Percentiles rank a stretch among this genome's conserved stretches.
These are phyloP conservation scores for Pelargonium nanum DNA, from an alignment of 345 rosid genomes.

Conservation along the genomic window DNA sequence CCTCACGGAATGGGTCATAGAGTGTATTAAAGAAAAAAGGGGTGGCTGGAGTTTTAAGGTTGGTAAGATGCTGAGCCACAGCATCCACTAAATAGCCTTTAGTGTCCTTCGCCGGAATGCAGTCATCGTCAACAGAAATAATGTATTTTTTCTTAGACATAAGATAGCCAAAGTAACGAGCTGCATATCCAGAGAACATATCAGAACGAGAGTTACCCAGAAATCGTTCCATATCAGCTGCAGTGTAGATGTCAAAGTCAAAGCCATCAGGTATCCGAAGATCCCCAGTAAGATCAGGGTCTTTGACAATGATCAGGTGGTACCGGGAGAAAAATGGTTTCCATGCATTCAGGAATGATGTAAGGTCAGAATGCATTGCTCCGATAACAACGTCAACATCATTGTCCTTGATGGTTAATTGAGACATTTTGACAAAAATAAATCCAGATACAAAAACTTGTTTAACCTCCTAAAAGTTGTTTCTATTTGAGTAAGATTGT, in stretches of 20 bases:
- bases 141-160: constrained; percentile 72
- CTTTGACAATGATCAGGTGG: constrained; percentile 85
- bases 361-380: constrained; percentile 65
- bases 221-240: constrained; percentile 52
- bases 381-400: constrained; percentile 92
- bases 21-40: constrained; percentile 93
- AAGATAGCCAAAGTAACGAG: constrained; percentile 87
- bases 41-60: constrained; percentile 71
- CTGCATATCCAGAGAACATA: constrained; percentile 76
- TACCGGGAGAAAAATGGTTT: constrained; percentile 51
- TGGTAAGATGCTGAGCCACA: constrained; percentile 61
- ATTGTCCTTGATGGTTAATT: constrained; percentile 34
- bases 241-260: constrained; percentile 50
- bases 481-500: background rate
- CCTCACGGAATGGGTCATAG: constrained; percentile 71
- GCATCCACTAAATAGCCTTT: constrained; percentile 60
- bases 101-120: constrained; percentile 68
- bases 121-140: constrained; percentile 78
- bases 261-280: constrained; percentile 82
- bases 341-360: constrained; percentile 69
- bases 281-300: constrained; percentile 84
- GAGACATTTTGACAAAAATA: constrained; percentile 40
- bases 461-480: background rate
- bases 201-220: constrained; percentile 45
- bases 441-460: constrained; percentile 9